Conservation (phyloP, 176 grass and related monocot species). For the Themeda triandra region DNA sequence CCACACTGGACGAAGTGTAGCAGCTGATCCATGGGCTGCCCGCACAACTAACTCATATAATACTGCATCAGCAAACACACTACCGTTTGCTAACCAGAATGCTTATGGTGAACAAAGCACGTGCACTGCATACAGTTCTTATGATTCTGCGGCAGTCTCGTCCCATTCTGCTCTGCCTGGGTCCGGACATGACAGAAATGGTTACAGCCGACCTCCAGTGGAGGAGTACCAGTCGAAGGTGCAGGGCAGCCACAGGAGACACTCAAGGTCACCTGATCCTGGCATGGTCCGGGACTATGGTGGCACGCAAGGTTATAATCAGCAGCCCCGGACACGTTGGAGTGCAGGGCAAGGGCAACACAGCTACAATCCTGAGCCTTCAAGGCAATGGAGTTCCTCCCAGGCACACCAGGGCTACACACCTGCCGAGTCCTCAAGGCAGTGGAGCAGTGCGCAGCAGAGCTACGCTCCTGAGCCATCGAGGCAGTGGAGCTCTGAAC, state of each 20-base stretch:
- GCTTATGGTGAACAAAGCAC: slow-evolving; percentile 28
- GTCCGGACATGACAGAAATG: slow-evolving; percentile 24
- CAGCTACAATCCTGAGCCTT: slow-evolving; percentile 13
- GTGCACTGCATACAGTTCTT: slow-evolving; percentile 21
- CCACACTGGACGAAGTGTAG: slow-evolving; percentile 2
- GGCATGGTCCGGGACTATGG: slow-evolving; percentile 25
- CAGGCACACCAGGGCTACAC: not conserved
- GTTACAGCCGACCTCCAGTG: not conserved
- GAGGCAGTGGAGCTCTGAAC: not conserved
- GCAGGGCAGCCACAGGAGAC: not conserved
- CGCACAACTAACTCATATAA: slow-evolving; percentile 24
- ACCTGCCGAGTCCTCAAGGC: slow-evolving; percentile 25
- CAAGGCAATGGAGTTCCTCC: slow-evolving; percentile 17
- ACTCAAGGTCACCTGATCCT: slow-evolving; percentile 40
- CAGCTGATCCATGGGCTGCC: slow-evolving; percentile 34
- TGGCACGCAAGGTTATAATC: slow-evolving; percentile 1
- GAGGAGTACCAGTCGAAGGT: not conserved
- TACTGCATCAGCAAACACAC: not conserved
- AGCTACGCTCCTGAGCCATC: slow-evolving; percentile 34
- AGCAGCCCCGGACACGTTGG: slow-evolving; percentile 5
- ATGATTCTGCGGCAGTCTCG: not conserved
- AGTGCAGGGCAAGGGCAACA: slow-evolving; percentile 5
- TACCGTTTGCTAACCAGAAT: slow-evolving; percentile 33
- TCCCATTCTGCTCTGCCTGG: slow-evolving; percentile 14
- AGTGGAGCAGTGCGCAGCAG: not conserved